These are phyloP conservation scores for Acanthamoeba triangularis DNA, from an alignment of 208 protist genomes.

Conservation along the genomic window DNA sequence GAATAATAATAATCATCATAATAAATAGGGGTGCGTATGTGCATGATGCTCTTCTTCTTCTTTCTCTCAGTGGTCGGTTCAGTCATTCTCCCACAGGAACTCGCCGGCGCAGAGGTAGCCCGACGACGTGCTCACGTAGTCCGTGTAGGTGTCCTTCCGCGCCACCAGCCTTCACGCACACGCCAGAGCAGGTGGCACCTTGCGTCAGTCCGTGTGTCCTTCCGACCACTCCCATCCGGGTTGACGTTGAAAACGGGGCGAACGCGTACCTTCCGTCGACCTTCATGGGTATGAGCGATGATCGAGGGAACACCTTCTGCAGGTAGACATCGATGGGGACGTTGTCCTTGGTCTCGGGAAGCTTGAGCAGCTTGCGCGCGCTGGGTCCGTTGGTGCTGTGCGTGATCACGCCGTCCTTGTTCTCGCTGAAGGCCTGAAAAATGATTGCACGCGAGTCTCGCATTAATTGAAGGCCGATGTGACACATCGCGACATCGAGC, in stretches of 20 bases:
- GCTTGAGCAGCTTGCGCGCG: constrained; percentile 56
- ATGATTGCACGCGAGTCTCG: neutral
- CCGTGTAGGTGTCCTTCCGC: constrained; percentile 32
- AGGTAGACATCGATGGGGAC: constrained; percentile 47
- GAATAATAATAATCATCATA: neutral
- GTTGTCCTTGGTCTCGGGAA: constrained; percentile 51
- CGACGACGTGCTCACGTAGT: constrained; percentile 30
- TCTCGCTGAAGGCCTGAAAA: constrained; percentile 43
- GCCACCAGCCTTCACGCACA: neutral
- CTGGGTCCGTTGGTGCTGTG: constrained; percentile 37
- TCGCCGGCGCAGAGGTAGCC: constrained; percentile 19
- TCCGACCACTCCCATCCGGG: neutral
- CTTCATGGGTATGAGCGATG: constrained; percentile 57
- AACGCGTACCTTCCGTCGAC: constrained; percentile 34
- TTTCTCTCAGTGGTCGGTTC: neutral
- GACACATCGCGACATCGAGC: neutral
- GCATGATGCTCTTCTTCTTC: neutral
- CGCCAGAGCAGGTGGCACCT: neutral
- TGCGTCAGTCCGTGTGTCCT: too few species aligned
- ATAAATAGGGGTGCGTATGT: neutral
- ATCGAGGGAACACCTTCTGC: constrained; percentile 21
- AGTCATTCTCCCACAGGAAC: constrained; percentile 43
- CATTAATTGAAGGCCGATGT: neutral
- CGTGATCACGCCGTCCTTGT: constrained; percentile 24
- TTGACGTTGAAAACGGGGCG: neutral